Conservation (phyloP, 371 early-diverging fungal species). For the Synchytrium microbalum region DNA sequence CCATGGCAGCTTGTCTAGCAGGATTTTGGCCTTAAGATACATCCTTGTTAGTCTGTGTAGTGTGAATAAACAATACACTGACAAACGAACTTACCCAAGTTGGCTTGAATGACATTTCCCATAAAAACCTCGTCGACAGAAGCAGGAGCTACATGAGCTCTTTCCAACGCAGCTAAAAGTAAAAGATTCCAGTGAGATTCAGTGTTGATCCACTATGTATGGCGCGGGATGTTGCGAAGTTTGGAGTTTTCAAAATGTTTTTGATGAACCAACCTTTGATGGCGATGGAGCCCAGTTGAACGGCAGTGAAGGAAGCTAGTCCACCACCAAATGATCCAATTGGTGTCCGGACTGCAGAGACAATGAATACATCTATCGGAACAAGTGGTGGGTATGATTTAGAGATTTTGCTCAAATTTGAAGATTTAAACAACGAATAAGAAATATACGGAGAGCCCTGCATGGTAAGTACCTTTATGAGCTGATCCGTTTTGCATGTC, state of each 20-base stretch:
- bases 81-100: too few relatives aligned
- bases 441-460: too few relatives aligned
- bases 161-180: slow-evolving; percentile 1
- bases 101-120: slow-evolving; percentile 81
- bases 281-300: slow-evolving; percentile 80
- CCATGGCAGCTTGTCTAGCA: slow-evolving; percentile 89
- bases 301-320: slow-evolving; percentile 75
- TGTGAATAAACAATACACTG: too few relatives aligned
- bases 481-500: too few relatives aligned
- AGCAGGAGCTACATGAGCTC: not conserved
- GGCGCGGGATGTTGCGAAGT: not conserved
- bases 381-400: too few relatives aligned
- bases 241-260: too few relatives aligned
- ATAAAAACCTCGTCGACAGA: slow-evolving; percentile 78
- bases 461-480: too few relatives aligned
- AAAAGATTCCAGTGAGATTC: too few relatives aligned
- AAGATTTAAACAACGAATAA: too few relatives aligned
- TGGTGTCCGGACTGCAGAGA: slow-evolving; percentile 85
- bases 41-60: too few relatives aligned
- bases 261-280: slow-evolving; percentile 59
- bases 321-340: slow-evolving; percentile 89
- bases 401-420: too few relatives aligned
- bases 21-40: slow-evolving; percentile 98
- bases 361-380: slow-evolving; percentile 70
- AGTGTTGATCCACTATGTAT: not conserved